Percentiles rank a stretch among this genome's conserved stretches.
phyloP scores from a whole-genome alignment of 345 rosid species.

The Citropsis articulata region DNA sequence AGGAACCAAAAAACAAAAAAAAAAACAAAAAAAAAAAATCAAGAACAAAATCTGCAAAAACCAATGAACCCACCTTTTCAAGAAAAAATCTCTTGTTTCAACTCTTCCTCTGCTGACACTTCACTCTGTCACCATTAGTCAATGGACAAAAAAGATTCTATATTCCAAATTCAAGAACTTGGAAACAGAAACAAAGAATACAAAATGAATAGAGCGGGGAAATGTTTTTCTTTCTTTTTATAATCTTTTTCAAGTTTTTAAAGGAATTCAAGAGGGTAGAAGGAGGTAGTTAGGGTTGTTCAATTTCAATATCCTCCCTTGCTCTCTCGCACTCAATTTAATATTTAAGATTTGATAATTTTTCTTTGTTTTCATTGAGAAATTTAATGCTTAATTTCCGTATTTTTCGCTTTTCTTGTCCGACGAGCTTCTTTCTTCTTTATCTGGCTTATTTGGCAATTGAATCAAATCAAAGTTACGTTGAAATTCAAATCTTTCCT shows the following conservation, averaged over 20 bases:
- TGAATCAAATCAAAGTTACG: not conserved
- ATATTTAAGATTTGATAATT: not conserved
- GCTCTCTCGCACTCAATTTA: not conserved
- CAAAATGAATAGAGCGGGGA: not conserved
- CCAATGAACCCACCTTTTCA: not conserved
- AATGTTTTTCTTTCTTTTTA: not conserved
- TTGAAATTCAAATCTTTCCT: slow-evolving; percentile 48
- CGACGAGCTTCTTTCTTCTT: not conserved
- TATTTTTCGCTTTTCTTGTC: slow-evolving; percentile 8
- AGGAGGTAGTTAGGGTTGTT: not conserved
- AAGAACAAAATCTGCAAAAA: not conserved
- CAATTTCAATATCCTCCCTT: too few relatives aligned
- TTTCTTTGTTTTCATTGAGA: not conserved
- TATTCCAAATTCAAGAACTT: not conserved
- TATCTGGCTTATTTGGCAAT: not conserved
- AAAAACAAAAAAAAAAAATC: not conserved
- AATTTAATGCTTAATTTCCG: not conserved
- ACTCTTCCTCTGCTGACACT: slow-evolving; percentile 1
- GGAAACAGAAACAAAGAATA: not conserved
- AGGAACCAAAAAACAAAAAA: not conserved
- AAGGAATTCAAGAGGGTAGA: not conserved
- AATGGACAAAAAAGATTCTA: not conserved
- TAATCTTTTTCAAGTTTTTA: not conserved
- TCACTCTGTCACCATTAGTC: not conserved
- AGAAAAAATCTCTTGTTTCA: not conserved